Evolutionary conservation across 2,329 filamentous ascomycete genomes (phyloP).

Genomic region (Diplodia mutila): DNA sequence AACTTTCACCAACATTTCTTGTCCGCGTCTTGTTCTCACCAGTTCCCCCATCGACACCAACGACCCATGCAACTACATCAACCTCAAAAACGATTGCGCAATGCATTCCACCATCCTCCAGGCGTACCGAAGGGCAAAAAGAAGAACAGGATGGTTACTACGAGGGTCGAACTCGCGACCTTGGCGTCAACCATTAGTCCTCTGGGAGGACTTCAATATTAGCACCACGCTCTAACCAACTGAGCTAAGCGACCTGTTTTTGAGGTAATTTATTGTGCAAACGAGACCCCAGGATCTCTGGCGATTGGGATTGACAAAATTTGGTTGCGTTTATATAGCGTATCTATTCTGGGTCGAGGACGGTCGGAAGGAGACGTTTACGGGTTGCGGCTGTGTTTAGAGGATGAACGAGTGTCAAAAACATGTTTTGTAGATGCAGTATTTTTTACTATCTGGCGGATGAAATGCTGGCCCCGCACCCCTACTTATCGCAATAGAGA

Average conservation of each 20-base stretch:
- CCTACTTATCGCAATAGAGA: no score
- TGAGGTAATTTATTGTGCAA: neutral
- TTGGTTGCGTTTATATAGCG: no score
- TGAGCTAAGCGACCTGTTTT: constrained; percentile 26
- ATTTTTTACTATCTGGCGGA: no score
- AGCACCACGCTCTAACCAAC: constrained; percentile 26
- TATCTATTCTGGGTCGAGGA: no score
- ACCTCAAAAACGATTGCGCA: neutral
- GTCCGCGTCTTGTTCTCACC: neutral
- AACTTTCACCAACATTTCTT: neutral
- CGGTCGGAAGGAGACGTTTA: no score
- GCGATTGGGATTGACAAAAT: neutral
- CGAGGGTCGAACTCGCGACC: constrained; percentile 25
- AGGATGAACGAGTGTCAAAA: no score
- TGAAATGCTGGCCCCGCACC: no score
- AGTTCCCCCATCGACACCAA: neutral
- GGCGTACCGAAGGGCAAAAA: neutral
- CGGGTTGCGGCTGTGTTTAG: no score
- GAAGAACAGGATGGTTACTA: constrained; percentile 4
- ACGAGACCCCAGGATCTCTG: neutral
- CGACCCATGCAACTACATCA: neutral
- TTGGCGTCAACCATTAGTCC: constrained; percentile 7
- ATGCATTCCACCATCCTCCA: neutral
- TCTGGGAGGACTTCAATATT: neutral
- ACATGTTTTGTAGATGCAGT: no score